phyloP scores from a whole-genome alignment of 2,329 filamentous ascomycete genomes.

The Aspergillus brunneoviolaceus region DNA sequence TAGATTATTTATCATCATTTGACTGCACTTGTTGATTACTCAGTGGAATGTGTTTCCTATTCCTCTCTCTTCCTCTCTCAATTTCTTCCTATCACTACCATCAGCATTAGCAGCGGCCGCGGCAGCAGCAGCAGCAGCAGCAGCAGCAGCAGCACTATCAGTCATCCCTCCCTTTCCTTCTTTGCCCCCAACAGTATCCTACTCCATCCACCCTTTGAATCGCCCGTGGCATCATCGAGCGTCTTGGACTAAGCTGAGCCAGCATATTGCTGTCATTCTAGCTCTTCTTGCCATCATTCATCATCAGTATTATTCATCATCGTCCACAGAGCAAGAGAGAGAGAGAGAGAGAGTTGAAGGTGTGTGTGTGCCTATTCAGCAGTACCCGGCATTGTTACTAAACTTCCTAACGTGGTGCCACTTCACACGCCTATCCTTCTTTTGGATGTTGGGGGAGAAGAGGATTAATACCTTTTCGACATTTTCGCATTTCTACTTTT shows the following conservation, averaged over 20 bases:
- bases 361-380: constrained; percentile 1
- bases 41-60: neutral
- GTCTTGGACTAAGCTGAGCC: constrained; percentile 9
- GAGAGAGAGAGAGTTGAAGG: no score
- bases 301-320: constrained; percentile 13
- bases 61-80: neutral
- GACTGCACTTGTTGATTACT: neutral
- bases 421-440: constrained; percentile 13
- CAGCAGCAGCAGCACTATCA: neutral
- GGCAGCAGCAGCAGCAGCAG: neutral
- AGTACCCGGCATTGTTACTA: neutral
- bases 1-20: neutral
- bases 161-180: constrained; percentile 11
- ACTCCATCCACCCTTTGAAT: neutral
- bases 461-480: neutral
- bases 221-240: constrained; percentile 19
- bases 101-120: neutral
- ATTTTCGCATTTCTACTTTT: neutral
- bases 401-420: constrained; percentile 20
- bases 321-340: neutral
- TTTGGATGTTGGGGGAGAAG: constrained; percentile 7
- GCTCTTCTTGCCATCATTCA: neutral
- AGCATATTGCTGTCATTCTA: neutral
- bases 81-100: neutral
- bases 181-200: neutral